phyloP scores from a whole-genome alignment of 2,329 filamentous ascomycete species.

The Cephalotrichum gorgonifer region DNA sequence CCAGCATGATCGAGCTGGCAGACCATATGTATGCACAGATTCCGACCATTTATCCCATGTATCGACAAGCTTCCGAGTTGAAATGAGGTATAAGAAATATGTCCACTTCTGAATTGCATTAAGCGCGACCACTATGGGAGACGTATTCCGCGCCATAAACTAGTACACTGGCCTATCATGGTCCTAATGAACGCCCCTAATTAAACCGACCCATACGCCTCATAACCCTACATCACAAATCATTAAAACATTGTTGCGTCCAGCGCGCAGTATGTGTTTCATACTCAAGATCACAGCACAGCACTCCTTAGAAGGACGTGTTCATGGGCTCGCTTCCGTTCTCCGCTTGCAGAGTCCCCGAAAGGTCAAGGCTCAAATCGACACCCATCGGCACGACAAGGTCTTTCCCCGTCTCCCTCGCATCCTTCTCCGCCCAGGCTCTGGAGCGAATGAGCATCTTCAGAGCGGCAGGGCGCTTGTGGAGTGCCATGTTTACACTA shows the following conservation, averaged over 20 bases:
- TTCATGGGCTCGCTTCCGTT: constrained; percentile 42
- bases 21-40: no score
- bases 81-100: no score
- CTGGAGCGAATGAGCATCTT: constrained; percentile 71
- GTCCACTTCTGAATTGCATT: not conserved
- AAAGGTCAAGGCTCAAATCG: constrained; percentile 22
- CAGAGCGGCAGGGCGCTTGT: constrained; percentile 68
- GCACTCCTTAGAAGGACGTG: constrained; percentile 21
- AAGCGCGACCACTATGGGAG: not conserved
- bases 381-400: constrained; percentile 25
- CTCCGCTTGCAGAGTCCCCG: constrained; percentile 18
- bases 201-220: not conserved
- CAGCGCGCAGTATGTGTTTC: no score
- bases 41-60: no score
- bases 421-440: constrained; percentile 70
- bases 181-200: not conserved
- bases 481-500: constrained; percentile 79
- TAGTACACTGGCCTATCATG: not conserved
- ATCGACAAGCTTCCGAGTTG: no score
- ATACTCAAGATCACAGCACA: not conserved
- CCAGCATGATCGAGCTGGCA: no score
- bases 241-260: not conserved
- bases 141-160: no score
- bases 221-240: not conserved
- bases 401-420: constrained; percentile 22